phyloP scores from a whole-genome alignment of 495 filamentous ascomycete species.

The Glonium stellatum region DNA sequence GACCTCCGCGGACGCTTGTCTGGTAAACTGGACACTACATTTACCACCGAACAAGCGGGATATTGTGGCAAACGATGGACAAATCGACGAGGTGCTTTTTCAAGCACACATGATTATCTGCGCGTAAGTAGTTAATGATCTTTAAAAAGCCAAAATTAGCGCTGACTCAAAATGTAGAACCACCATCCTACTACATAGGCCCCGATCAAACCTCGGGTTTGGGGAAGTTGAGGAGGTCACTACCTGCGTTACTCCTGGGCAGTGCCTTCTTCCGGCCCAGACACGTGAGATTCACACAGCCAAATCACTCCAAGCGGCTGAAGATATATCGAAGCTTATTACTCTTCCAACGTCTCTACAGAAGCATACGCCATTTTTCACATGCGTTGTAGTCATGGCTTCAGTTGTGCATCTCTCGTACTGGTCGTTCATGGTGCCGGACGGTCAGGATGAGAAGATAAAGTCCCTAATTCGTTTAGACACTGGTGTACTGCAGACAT shows the following conservation, averaged over 20 bases:
- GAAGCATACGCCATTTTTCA: conserved; percentile 83
- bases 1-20: conserved; percentile 60
- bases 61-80: conserved; percentile 57
- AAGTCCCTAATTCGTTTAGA: conserved; percentile 74
- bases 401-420: conserved; percentile 53
- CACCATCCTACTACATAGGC: conserved; percentile 69
- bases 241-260: conserved; percentile 25
- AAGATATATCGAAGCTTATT: conserved; percentile 68
- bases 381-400: conserved; percentile 62
- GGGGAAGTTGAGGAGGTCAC: conserved; percentile 27
- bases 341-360: conserved; percentile 66
- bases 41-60: conserved; percentile 69
- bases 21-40: conserved; percentile 78
- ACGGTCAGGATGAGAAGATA: conserved; percentile 60
- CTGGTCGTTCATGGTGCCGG: conserved; percentile 61
- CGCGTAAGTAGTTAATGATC: conserved; percentile 35
- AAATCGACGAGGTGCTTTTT: conserved; percentile 85
- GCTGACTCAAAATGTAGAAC: conserved; percentile 38
- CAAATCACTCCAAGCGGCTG: conserved; percentile 71
- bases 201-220: conserved; percentile 43
- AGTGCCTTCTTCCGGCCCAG: conserved; percentile 23
- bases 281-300: conserved; percentile 52
- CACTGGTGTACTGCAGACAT: conserved; percentile 70
- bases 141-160: not conserved
- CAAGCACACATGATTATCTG: conserved; percentile 80